These are phyloP conservation scores for Fusarium nematophilum DNA, from an alignment of 2,329 filamentous ascomycete species.

Conservation along the genomic window DNA sequence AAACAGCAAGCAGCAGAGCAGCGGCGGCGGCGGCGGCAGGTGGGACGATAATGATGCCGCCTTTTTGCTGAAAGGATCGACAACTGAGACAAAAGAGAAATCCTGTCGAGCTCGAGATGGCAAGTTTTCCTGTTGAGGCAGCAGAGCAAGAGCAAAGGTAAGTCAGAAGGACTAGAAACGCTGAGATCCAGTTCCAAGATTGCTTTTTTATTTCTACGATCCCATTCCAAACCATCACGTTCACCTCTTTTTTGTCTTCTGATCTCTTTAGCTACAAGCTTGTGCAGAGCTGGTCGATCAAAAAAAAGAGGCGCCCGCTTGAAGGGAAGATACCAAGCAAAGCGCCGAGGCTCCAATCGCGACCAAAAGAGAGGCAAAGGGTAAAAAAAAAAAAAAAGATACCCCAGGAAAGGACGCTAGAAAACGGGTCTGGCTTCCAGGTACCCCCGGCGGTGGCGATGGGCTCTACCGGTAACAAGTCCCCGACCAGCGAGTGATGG, in stretches of 20 bases:
- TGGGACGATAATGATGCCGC: slow-evolving; percentile 33
- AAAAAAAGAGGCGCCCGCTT: slow-evolving; percentile 9
- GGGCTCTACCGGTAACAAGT: slow-evolving; percentile 9
- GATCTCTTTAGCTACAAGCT: neutral
- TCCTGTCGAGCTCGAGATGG: too few species aligned
- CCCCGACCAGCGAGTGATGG: slow-evolving; percentile 5
- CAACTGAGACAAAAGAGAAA: slow-evolving; percentile 14
- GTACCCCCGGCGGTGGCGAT: slow-evolving; percentile 36
- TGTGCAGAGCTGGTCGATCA: neutral
- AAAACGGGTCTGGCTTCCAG: slow-evolving; percentile 34
- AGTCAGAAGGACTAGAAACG: neutral
- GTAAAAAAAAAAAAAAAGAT: too few species aligned
- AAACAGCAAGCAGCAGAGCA: slow-evolving; percentile 5
- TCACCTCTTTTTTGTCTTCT: too few species aligned
- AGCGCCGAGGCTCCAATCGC: neutral
- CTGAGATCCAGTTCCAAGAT: neutral
- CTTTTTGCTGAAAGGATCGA: slow-evolving; percentile 25
- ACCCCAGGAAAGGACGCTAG: slow-evolving; percentile 38
- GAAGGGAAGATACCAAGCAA: slow-evolving; percentile 8
- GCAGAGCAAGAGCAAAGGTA: neutral
- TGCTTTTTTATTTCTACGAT: neutral
- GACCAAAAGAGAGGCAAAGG: slow-evolving; percentile 11
- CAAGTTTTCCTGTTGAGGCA: too few species aligned
- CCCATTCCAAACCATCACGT: neutral
- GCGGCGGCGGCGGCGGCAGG: neutral